Evolutionary conservation across 148 eudicot species (phyloP).

Genomic region (Arbutus unedo): DNA sequence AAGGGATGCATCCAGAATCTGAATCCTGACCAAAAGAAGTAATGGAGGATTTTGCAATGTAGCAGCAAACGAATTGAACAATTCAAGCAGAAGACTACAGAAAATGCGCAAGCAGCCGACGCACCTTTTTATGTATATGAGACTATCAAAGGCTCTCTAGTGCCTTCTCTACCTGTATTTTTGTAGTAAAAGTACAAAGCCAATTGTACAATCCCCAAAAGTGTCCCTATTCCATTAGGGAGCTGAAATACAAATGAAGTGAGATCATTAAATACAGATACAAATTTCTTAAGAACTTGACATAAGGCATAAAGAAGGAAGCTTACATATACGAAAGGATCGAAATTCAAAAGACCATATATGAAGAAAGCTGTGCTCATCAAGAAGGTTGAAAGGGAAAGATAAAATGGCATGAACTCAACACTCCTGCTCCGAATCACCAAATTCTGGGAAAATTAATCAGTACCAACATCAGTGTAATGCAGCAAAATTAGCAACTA

Average conservation of each 20-base stretch:
- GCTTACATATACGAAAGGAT: conserved; percentile 79
- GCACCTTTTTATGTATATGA: conserved; percentile 24
- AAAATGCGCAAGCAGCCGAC: background rate
- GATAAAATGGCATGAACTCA: conserved; percentile 91
- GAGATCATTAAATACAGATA: background rate
- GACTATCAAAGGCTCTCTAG: conserved; percentile 50
- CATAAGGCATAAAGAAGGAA: conserved; percentile 3
- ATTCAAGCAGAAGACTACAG: background rate
- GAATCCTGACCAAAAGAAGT: background rate
- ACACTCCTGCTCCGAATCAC: conserved; percentile 76
- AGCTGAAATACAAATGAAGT: conserved; percentile 46
- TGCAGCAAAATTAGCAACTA: conserved; percentile 7
- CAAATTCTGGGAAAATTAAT: conserved; percentile 47
- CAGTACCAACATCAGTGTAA: conserved; percentile 8
- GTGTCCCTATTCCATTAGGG: conserved; percentile 81
- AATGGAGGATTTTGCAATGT: background rate
- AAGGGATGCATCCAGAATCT: background rate
- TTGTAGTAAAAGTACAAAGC: conserved; percentile 50
- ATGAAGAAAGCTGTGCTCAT: conserved; percentile 74
- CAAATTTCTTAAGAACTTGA: background rate
- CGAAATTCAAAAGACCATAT: conserved; percentile 66
- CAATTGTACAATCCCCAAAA: conserved; percentile 63
- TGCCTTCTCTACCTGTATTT: conserved; percentile 36
- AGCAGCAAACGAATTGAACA: conserved; percentile 12
- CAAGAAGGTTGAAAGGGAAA: conserved; percentile 78